Evolutionary conservation across 306 rosid genomes (phyloP), one percentile per base, ranked within the genome.

Genomic region (Prinsepia uniflora): DNA sequence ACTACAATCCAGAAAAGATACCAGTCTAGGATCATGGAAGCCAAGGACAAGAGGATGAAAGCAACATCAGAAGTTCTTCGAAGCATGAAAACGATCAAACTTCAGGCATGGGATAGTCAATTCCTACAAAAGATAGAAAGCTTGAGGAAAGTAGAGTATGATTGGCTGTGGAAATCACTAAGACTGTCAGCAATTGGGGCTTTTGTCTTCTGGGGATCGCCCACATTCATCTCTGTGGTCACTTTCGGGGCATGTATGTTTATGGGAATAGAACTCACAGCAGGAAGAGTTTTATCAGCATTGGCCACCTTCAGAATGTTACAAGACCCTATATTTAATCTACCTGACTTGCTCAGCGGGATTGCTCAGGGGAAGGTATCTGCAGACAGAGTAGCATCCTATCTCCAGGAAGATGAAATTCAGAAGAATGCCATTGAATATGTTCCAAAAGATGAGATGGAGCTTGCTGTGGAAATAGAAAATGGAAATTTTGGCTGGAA

Each of bases 301-400:
- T 78, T 90, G 24, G 98, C 98, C 50, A 94, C 98, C 2, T 94
- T 94, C 52, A 72, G 96, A 43, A 94, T 94, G 96, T 50, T 94
- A 71, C 98, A 94, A 66, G 96, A 90, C 49, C 98, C 98, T 59
- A 89, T 94, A 57, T 94, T 94, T 45, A 86, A 84, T 74, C 75
- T 94, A 3, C 98, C 98, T 15, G 97, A 94, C 74, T 75, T 94
- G 60, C 98, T 94, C 72, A 78, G 79, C 40, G 97, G 70, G 57
- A 80, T 86, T 74, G 98, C 98, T 71, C 98, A 94, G 69, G 98
- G 94, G 43, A 90, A 89, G 76, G 97, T 94, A 67, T 94, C 98
- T 0, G 94, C 88, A 0, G 98, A 94, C 49, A 80, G 98, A 82
- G 81, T 94, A 36, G 82, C 95, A 68, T 85, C 92, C 7, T 94